Base-by-base conservation (phyloP, 306 rosid genomes). In the Gastrolobium bilobum region DNA sequence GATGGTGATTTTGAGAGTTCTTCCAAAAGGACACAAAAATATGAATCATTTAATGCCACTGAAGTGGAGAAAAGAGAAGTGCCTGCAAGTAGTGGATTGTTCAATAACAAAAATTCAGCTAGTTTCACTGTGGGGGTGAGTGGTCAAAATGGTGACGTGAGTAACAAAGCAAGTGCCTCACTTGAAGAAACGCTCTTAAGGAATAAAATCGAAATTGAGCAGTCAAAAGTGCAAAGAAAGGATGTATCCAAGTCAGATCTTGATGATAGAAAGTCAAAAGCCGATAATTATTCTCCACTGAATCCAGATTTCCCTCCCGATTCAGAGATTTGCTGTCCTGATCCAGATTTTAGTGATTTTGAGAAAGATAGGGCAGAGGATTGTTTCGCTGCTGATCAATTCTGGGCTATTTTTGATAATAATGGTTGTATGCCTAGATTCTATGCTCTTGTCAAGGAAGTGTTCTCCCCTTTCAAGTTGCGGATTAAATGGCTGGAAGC, bases 371-470 rank as follows among this genome's bases (percentile, higher is more conserved):
- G 35, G 83, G 65, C 58, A 29, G 84, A 79, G 65, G 68, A 65
- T 42, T 79, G 88, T 82, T 90, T 95, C 79, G 85, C 79, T 70
- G 87, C 42, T 44, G 61, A 82, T 77, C 98, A 95, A 74, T 67
- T 78, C 2, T 95, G 99, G 99, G 95, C 97, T 42, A 50, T 87
- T 42, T 95, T 84, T 87, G 99, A 92, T 85, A 37, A 77, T 42
- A 10, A 10, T 30, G 93, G 89, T 81, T 67, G 85, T 37, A 91
- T 95, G 98, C 99, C 99, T 44, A 90, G 99, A 85, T 95, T 68
- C 81, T 95, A 92, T 84, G 98, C 97, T 35, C 73, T 79, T 13
- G 70, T 95, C 70, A 88, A 78, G 84, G 90, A 89, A 85, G 94
- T 91, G 37, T 52, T 86, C 79, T 83, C 86, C 50, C 86, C 89